phyloP scores from a whole-genome alignment of 139 green algal genomes.

The Asterochloris erici region DNA sequence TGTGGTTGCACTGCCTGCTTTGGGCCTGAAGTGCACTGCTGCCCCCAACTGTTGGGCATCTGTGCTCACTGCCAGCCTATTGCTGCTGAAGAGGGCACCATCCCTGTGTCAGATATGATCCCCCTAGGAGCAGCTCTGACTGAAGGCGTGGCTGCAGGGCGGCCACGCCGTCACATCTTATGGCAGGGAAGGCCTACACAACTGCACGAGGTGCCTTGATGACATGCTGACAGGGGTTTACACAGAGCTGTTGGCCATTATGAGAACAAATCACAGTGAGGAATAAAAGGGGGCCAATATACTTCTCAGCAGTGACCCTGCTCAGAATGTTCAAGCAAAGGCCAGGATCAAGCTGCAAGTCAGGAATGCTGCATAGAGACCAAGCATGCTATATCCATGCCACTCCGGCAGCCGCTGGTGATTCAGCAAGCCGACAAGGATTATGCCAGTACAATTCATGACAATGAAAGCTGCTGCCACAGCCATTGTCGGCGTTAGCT shows the following conservation, averaged over 20 bases:
- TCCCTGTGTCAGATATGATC: no score
- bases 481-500: conserved; percentile 52
- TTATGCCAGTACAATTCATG: conserved; percentile 45
- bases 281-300: background rate
- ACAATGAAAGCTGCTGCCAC: conserved; percentile 58
- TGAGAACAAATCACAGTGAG: background rate
- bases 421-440: conserved; percentile 49
- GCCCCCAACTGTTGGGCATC: no score
- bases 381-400: conserved; percentile 69
- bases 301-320: background rate
- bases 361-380: conserved; percentile 67
- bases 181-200: background rate
- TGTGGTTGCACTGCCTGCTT: no score
- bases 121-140: no score
- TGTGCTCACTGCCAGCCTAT: no score
- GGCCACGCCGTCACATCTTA: no score
- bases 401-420: conserved; percentile 43
- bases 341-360: conserved; percentile 4
- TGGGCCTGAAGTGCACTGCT: no score
- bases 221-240: background rate
- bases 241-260: background rate
- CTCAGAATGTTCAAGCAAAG: background rate
- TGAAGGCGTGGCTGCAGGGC: no score
- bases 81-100: no score
- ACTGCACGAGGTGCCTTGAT: background rate